These are phyloP conservation scores for Xylaria arbuscula DNA, from an alignment of 2,329 filamentous ascomycete genomes.

Conservation along the genomic window DNA sequence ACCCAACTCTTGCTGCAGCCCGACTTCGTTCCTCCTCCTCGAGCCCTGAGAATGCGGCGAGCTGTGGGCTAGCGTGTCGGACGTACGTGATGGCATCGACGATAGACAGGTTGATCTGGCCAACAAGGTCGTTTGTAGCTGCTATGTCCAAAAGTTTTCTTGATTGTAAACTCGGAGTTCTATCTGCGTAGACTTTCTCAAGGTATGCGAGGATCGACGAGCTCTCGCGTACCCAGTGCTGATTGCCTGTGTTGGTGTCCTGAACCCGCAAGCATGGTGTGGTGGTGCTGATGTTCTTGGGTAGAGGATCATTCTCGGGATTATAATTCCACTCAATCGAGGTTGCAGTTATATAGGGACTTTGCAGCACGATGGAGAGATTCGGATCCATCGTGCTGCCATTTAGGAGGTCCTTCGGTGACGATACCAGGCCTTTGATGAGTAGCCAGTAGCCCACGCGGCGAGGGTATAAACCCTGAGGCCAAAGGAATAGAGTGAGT, in stretches of 20 bases:
- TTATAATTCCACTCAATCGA: constrained; percentile 22
- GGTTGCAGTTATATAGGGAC: not conserved
- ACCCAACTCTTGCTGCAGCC: constrained; percentile 31
- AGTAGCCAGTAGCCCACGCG: constrained; percentile 42
- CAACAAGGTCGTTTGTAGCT: constrained; percentile 35
- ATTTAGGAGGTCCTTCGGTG: constrained; percentile 25
- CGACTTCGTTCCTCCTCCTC: constrained; percentile 36
- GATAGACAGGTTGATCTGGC: constrained; percentile 27
- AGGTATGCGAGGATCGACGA: constrained; percentile 38
- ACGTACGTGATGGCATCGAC: constrained; percentile 33
- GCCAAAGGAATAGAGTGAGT: constrained; percentile 42
- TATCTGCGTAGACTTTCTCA: constrained; percentile 35
- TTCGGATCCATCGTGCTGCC: constrained; percentile 34
- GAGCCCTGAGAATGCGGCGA: constrained; percentile 26
- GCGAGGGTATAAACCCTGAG: constrained; percentile 40
- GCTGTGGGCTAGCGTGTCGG: constrained; percentile 35
- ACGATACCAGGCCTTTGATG: constrained; percentile 39
- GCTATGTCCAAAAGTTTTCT: constrained; percentile 16
- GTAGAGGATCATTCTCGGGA: constrained; percentile 36
- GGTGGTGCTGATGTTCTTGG: constrained; percentile 32
- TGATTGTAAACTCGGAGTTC: constrained; percentile 11
- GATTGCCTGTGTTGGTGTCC: constrained; percentile 21
- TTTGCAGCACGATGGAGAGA: constrained; percentile 35
- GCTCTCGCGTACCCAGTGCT: constrained; percentile 40
- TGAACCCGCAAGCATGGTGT: constrained; percentile 39